Conservation (phyloP, 2,329 filamentous ascomycete genomes). For the Rutstroemia sp. region DNA sequence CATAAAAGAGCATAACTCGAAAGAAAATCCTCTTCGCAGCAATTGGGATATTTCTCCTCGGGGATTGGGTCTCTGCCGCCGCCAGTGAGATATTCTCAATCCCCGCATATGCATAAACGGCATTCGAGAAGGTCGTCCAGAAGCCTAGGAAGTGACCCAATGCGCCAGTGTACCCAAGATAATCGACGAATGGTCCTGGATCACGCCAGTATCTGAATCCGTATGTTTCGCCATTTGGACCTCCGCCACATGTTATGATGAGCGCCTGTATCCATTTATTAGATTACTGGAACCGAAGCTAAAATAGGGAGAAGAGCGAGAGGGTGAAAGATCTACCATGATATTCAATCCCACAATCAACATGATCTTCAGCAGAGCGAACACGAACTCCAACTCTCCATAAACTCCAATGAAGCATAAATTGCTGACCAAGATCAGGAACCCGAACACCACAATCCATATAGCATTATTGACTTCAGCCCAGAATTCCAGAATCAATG, state of each 20-base stretch:
- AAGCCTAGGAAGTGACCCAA: constrained; percentile 53
- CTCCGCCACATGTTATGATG: constrained; percentile 44
- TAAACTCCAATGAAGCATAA: constrained; percentile 34
- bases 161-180: constrained; percentile 45
- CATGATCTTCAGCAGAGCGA: constrained; percentile 48
- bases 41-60: constrained; percentile 45
- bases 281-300: no score
- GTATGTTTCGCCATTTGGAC: constrained; percentile 48
- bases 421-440: constrained; percentile 31
- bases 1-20: constrained; percentile 50
- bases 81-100: constrained; percentile 47
- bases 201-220: constrained; percentile 45
- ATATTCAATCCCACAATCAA: constrained; percentile 56
- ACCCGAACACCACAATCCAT: constrained; percentile 35
- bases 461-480: constrained; percentile 44
- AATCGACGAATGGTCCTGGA: constrained; percentile 60
- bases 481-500: constrained; percentile 58
- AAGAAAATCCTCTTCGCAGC: constrained; percentile 43
- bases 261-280: constrained; percentile 22
- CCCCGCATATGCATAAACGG: constrained; percentile 40
- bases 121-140: constrained; percentile 38
- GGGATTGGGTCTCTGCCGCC: constrained; percentile 47
- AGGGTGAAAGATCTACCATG: constrained; percentile 28
- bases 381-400: constrained; percentile 46
- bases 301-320: no score